These are phyloP conservation scores for Talaromyces sp. DNA, from an alignment of 2,329 filamentous ascomycete species.

Conservation along the genomic window DNA sequence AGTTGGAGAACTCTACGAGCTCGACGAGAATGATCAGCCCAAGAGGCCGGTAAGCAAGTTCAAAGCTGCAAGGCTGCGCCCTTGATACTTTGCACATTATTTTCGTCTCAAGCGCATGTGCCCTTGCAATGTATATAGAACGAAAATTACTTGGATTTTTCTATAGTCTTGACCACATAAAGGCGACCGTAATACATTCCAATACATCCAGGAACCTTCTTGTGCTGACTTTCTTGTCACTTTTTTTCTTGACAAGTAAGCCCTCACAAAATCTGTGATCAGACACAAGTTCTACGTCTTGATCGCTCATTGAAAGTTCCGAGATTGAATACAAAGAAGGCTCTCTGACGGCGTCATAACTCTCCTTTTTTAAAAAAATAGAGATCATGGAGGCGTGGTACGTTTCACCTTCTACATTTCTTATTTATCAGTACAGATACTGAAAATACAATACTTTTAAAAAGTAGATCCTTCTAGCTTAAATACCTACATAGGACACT, in stretches of 20 bases:
- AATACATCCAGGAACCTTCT: neutral
- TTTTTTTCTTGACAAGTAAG: neutral
- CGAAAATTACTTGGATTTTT: neutral
- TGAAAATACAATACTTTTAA: neutral
- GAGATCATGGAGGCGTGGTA: conserved; percentile 14
- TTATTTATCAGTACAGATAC: neutral
- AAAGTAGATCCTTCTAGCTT: neutral
- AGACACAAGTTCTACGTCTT: conserved; percentile 3
- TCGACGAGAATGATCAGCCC: conserved; percentile 18
- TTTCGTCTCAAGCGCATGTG: neutral
- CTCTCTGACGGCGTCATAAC: conserved; percentile 13
- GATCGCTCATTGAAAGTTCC: conserved; percentile 11
- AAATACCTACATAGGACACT: neutral
- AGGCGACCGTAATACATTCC: neutral
- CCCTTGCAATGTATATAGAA: neutral
- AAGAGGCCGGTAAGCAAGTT: conserved; percentile 41
- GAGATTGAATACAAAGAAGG: conserved; percentile 12
- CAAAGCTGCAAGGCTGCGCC: conserved; percentile 40
- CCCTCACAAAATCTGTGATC: neutral
- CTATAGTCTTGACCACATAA: neutral
- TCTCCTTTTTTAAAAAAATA: neutral
- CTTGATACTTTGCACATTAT: conserved; percentile 7
- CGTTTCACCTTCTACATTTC: conserved; percentile 21
- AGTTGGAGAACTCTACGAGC: conserved; percentile 57
- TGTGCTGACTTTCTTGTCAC: neutral